Evolutionary conservation across 345 rosid genomes (phyloP).

Genomic region (Syzygium jambos): DNA sequence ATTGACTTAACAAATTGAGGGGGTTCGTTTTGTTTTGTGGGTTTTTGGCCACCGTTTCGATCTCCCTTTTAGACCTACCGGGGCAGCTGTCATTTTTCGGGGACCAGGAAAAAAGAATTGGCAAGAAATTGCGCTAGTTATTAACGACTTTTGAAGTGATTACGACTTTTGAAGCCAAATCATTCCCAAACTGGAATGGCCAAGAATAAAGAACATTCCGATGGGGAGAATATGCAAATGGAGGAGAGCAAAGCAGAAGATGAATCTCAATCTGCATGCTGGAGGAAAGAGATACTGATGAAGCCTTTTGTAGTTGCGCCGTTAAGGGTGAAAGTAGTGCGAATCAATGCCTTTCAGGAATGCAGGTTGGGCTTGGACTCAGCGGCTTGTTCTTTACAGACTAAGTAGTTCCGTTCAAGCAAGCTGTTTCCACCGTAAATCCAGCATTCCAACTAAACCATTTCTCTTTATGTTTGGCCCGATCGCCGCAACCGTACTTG

Average conservation of each 20-base stretch:
- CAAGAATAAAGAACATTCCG: not conserved
- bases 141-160: not conserved
- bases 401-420: not conserved
- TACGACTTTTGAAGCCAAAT: not conserved
- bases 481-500: not conserved
- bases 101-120: not conserved
- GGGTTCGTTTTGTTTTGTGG: not conserved
- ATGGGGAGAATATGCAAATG: not conserved
- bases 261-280: not conserved
- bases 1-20: not conserved
- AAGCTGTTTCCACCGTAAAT: not conserved
- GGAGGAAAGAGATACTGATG: not conserved
- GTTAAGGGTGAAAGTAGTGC: too few relatives aligned
- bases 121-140: not conserved
- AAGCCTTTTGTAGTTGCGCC: not conserved
- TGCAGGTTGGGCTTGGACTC: too few relatives aligned
- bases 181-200: not conserved
- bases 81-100: not conserved
- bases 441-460: not conserved
- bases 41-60: not conserved
- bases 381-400: too few relatives aligned
- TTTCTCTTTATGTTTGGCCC: not conserved
- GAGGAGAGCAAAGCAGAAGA: not conserved
- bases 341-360: too few relatives aligned
- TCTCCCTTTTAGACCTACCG: not conserved